Conservation (phyloP, 106 monocot species). For the Dendrobium officinale region DNA sequence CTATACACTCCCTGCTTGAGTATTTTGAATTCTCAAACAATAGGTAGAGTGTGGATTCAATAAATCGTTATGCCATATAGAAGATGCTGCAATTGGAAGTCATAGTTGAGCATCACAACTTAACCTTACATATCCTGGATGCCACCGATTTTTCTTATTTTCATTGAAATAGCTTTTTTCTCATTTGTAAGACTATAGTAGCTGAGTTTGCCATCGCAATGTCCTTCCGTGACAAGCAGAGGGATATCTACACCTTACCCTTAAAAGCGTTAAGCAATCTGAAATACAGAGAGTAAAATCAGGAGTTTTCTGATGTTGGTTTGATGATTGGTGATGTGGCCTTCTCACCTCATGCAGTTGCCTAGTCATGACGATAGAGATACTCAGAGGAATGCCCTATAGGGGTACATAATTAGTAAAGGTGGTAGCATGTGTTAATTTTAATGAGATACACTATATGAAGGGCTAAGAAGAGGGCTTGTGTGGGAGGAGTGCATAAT, state of each 20-base stretch:
- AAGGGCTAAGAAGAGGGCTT: constrained; percentile 94
- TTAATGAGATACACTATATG: constrained; percentile 99
- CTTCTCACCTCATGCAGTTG: constrained; percentile 87
- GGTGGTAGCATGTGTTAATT: constrained; percentile 96
- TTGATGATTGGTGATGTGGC: constrained; percentile 96
- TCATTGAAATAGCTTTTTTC: too few relatives aligned
- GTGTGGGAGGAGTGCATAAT: constrained; percentile 99
- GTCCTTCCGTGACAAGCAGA: constrained; percentile 90
- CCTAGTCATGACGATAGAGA: constrained; percentile 95
- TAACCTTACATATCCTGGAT: too few relatives aligned
- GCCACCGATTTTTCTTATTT: too few relatives aligned
- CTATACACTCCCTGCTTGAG: too few relatives aligned
- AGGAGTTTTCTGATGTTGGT: constrained; percentile 92
- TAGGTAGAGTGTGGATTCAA: too few relatives aligned
- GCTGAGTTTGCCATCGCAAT: constrained; percentile 97
- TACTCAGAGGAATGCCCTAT: constrained; percentile 90
- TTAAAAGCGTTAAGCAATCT: constrained; percentile 94
- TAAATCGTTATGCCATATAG: too few relatives aligned
- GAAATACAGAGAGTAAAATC: constrained; percentile 89
- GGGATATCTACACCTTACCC: constrained; percentile 94
- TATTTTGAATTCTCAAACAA: too few relatives aligned
- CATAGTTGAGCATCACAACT: too few relatives aligned
- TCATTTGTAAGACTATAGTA: constrained; percentile 64
- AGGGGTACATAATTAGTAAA: constrained; percentile 88
- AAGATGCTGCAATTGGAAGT: too few relatives aligned